These are phyloP conservation scores for maize (Zea mays) DNA, from an alignment of 176 grass and related monocot species.

Conservation along the genomic window DNA sequence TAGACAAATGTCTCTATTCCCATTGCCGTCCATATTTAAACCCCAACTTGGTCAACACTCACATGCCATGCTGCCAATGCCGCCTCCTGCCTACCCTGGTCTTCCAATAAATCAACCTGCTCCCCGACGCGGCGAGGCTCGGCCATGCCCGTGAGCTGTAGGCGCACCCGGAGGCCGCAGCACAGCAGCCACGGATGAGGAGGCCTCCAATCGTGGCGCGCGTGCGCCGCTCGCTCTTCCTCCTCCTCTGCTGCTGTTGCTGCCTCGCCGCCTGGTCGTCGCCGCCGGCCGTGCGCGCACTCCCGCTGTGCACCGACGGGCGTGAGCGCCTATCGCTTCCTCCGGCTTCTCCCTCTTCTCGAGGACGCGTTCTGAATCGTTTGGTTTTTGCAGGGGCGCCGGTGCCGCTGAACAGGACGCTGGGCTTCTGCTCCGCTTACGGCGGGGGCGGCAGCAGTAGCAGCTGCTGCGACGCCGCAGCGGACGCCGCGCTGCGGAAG, in stretches of 20 bases:
- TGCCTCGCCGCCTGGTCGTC: slow-evolving; percentile 33
- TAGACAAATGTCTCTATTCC: slow-evolving; percentile 12
- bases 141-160: slow-evolving; percentile 22
- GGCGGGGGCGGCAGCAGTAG: slow-evolving; percentile 5
- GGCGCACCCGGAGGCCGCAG: too few relatives aligned
- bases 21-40: slow-evolving; percentile 27
- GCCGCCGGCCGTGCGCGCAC: slow-evolving; percentile 28
- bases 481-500: slow-evolving; percentile 53
- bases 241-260: slow-evolving; percentile 18
- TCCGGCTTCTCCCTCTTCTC: neutral
- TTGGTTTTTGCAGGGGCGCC: slow-evolving; percentile 50
- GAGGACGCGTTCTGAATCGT: neutral
- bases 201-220: neutral
- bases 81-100: neutral
- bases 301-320: slow-evolving; percentile 64
- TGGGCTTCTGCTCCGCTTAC: slow-evolving; percentile 58
- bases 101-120: slow-evolving; percentile 27
- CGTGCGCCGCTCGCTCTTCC: neutral
- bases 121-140: neutral
- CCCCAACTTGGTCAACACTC: slow-evolving; percentile 25
- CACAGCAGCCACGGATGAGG: neutral
- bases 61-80: neutral
- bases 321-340: slow-evolving; percentile 37
- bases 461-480: slow-evolving; percentile 64
- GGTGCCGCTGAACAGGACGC: slow-evolving; percentile 39